A percentile compares a stretch with the other conserved stretches of the same genome.
phyloP scores from a whole-genome alignment of 495 filamentous ascomycete genomes.

The Aspergillus heteromorphus region DNA sequence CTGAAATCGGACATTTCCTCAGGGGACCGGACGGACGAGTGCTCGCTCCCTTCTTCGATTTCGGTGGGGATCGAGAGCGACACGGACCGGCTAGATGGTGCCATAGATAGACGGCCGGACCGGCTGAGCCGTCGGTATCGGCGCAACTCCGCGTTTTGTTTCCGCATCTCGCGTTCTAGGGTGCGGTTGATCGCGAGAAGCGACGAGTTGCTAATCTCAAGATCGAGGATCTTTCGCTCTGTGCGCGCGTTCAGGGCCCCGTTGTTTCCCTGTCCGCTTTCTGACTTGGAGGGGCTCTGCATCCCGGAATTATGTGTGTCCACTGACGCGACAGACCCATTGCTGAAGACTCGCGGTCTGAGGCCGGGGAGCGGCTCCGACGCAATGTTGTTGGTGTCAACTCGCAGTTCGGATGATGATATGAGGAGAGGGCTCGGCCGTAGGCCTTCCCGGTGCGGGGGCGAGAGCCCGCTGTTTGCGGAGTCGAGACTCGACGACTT shows the following conservation, averaged over 20 bases:
- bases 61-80: conserved; percentile 36
- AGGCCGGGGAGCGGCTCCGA: conserved; percentile 29
- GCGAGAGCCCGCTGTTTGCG: conserved; percentile 11
- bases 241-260: conserved; percentile 77
- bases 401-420: conserved; percentile 19
- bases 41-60: conserved; percentile 32
- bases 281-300: conserved; percentile 42
- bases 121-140: conserved; percentile 77
- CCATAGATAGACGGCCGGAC: conserved; percentile 63
- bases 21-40: conserved; percentile 29
- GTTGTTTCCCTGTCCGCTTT: conserved; percentile 50
- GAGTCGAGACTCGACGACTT: conserved; percentile 41
- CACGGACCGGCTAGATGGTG: conserved; percentile 38
- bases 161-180: conserved; percentile 83
- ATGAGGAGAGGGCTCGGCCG: conserved; percentile 32
- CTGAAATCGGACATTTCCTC: conserved; percentile 42
- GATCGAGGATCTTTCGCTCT: conserved; percentile 90
- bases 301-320: conserved; percentile 27
- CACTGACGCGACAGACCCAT: conserved; percentile 30
- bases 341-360: conserved; percentile 38
- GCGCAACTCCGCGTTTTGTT: conserved; percentile 83
- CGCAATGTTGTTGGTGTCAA: conserved; percentile 20
- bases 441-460: conserved; percentile 20
- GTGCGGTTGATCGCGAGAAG: conserved; percentile 95
- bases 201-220: conserved; percentile 97